phyloP scores from a whole-genome alignment of 2,329 filamentous ascomycete species.

The Drechslerella stenobrocha region DNA sequence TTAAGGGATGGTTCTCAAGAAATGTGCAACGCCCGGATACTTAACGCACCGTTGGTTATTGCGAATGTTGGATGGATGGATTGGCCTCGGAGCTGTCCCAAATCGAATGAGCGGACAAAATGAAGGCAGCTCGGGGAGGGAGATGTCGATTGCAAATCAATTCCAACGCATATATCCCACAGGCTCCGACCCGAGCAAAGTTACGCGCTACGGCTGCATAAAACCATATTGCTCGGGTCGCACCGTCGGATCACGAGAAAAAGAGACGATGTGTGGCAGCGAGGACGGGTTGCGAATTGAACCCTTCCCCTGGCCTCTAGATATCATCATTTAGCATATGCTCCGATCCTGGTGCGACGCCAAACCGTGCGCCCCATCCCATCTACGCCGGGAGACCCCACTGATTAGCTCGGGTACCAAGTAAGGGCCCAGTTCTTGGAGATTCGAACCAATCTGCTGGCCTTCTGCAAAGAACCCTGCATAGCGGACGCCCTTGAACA shows the following conservation, averaged over 20 bases:
- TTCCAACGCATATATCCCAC: neutral
- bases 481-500: too few relatives aligned
- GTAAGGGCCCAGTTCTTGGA: too few relatives aligned
- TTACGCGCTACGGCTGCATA: constrained; percentile 29
- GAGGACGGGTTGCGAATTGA: constrained; percentile 19
- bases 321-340: constrained; percentile 48
- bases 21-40: constrained; percentile 1
- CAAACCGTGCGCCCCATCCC: constrained; percentile 41
- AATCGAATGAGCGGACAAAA: neutral
- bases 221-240: constrained; percentile 32
- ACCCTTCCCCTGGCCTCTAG: constrained; percentile 12
- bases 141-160: constrained; percentile 14
- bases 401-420: too few relatives aligned
- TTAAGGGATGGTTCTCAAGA: neutral
- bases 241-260: constrained; percentile 21
- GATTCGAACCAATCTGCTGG: too few relatives aligned
- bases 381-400: constrained; percentile 10
- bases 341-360: constrained; percentile 42
- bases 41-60: constrained; percentile 1
- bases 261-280: constrained; percentile 7
- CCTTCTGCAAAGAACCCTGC: too few relatives aligned
- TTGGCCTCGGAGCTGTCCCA: constrained; percentile 4
- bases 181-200: neutral
- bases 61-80: constrained; percentile 1
- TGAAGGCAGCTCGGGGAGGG: too few relatives aligned